Evolutionary conservation across 2,329 filamentous ascomycete species (phyloP), one percentile per base, ranked within the genome.

Genomic region (Helotiales sp.): DNA sequence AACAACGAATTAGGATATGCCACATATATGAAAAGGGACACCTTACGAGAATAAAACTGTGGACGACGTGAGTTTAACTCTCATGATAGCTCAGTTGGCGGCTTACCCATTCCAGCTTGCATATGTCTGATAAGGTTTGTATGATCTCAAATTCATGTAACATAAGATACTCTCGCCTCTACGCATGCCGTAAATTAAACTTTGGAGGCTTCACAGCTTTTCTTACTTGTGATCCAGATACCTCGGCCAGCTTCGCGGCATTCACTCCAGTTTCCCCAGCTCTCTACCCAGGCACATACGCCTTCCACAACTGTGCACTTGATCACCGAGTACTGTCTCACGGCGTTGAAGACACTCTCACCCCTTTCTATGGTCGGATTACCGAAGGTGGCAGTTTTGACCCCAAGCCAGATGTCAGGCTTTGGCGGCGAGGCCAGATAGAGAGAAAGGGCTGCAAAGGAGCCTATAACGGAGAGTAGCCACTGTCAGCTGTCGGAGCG

Each of bases 251-350:
- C 20, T 80, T 84, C 60, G 81, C 81, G 3, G 82, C 81, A 2
- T 83, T 84, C 63, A 81, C 80, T 0, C 77, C 80, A 24, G 79
- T 79, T 1, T 77, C 80, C 1, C 80, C 79, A 6, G 82, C 82
- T 5, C 77, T 80, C 45, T 83, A 84, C 69, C 71, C 50, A 57
- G 65, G 61, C 20, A 57, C 61, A 24, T 67, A 32, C 24, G 30
- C 61, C 0, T 64, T 61, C 24, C 57, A 64, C 57, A 64, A 67
- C 28, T 67, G 55, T 47, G 20, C 61, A 15, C 65, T 61, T 28
- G 54, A 52, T n/a, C 45, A 24, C 5, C 37, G 13, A 40, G 37
- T 40, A 40, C 37, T 15, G 6, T 40, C 37, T 2, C 37, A 40
- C 37, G 55, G 65, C 4, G 45, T 61, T 20, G 61, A 64, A 57